Conservation (phyloP, 208 protist species). For the Naegleria lovaniensis region DNA sequence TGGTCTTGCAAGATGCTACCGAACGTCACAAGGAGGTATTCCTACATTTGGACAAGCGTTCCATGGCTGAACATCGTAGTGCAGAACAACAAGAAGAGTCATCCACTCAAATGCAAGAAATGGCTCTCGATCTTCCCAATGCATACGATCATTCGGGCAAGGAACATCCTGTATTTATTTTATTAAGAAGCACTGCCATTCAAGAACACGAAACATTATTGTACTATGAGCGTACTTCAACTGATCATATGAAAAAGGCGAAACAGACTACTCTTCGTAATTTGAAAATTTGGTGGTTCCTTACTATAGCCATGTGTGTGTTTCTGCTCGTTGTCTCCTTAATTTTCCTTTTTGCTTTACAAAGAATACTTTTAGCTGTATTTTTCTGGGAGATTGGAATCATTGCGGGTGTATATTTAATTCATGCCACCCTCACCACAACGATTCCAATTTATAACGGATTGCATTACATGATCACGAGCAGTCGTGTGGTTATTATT, state of each 20-base stretch:
- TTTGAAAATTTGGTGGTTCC: background rate
- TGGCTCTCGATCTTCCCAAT: background rate
- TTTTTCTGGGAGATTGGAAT: background rate
- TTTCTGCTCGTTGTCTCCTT: background rate
- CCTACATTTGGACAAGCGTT: background rate
- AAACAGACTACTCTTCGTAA: background rate
- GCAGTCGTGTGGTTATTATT: background rate
- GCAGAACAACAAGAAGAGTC: background rate
- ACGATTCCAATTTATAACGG: background rate
- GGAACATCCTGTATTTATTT: background rate
- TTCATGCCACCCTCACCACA: background rate
- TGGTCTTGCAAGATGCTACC: background rate
- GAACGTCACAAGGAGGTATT: background rate
- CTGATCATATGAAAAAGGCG: background rate
- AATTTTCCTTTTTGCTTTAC: background rate
- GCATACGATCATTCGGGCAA: background rate
- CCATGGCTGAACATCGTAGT: background rate
- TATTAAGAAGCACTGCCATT: background rate
- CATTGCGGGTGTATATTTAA: background rate
- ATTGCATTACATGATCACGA: background rate
- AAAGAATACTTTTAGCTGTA: background rate
- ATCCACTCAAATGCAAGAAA: background rate
- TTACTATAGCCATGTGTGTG: background rate
- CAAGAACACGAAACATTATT: background rate
- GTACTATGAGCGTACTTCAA: background rate